Evolutionary conservation across 768 basidiomycete species (phyloP).

Genomic region (Ramaria sp.): DNA sequence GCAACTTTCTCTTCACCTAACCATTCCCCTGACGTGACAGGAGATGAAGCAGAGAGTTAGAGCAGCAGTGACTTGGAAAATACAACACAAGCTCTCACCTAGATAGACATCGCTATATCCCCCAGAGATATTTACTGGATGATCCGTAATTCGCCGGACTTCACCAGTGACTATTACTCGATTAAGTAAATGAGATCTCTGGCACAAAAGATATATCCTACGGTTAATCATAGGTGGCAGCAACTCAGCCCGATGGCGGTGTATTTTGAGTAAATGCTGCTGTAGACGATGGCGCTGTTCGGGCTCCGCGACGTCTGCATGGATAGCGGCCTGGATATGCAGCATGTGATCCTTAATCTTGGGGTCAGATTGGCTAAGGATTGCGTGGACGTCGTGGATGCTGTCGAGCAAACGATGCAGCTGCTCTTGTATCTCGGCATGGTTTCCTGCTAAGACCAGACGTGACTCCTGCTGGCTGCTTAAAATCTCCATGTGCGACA

Average conservation of each 20-base stretch:
- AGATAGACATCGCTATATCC: constrained; percentile 30
- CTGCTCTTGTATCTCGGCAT: constrained; percentile 25
- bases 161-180: constrained; percentile 31
- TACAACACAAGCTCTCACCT: constrained; percentile 17
- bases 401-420: constrained; percentile 25
- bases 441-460: constrained; percentile 17
- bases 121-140: constrained; percentile 23
- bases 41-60: not conserved
- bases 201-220: constrained; percentile 15
- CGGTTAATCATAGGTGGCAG: constrained; percentile 34
- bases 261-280: constrained; percentile 27
- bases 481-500: not conserved
- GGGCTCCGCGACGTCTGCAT: constrained; percentile 23
- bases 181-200: not conserved
- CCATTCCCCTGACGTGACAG: constrained; percentile 28
- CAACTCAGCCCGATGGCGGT: constrained; percentile 24
- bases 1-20: constrained; percentile 31
- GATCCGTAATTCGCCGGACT: constrained; percentile 22
- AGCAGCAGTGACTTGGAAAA: not conserved
- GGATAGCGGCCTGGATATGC: constrained; percentile 31
- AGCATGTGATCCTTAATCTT: constrained; percentile 30
- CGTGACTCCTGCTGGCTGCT: not conserved
- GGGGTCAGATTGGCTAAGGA: constrained; percentile 29
- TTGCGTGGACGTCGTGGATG: constrained; percentile 25
- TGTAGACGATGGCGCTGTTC: constrained; percentile 24